Percentiles rank a stretch among this genome's conserved stretches.
phyloP scores from a whole-genome alignment of 768 basidiomycete genomes.

The Russula sp. region DNA sequence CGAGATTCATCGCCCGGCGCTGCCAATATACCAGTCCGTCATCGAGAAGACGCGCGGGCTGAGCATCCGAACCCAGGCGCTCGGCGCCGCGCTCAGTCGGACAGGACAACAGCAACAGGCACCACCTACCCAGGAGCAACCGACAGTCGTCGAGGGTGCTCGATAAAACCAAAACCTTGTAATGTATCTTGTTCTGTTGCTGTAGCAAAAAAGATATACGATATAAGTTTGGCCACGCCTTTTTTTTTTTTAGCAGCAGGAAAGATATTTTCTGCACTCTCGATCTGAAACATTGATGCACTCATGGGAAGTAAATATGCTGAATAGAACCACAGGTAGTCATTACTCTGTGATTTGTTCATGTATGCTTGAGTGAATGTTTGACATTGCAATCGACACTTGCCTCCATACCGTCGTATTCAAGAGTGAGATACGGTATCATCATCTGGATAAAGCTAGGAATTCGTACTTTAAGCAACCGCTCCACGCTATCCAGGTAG shows the following conservation, averaged over 20 bases:
- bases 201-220: not conserved
- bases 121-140: constrained; percentile 21
- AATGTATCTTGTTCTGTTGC: not conserved
- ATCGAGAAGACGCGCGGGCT: constrained; percentile 95
- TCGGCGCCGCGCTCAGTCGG: constrained; percentile 69
- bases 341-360: not conserved
- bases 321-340: not conserved
- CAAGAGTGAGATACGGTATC: not conserved
- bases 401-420: not conserved
- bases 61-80: constrained; percentile 83
- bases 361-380: not conserved
- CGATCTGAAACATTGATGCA: not conserved
- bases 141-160: constrained; percentile 26
- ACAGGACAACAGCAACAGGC: constrained; percentile 22
- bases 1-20: constrained; percentile 84
- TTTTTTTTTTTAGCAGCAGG: too few relatives aligned
- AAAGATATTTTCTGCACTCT: not conserved
- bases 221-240: not conserved
- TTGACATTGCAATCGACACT: not conserved
- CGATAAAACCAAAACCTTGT: constrained; percentile 18
- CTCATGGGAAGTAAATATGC: not conserved
- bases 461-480: not conserved
- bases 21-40: constrained; percentile 87
- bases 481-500: not conserved
- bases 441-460: constrained; percentile 17